phyloP scores from a whole-genome alignment of 2,329 filamentous ascomycete species.

The Coniochaeta sp. region DNA sequence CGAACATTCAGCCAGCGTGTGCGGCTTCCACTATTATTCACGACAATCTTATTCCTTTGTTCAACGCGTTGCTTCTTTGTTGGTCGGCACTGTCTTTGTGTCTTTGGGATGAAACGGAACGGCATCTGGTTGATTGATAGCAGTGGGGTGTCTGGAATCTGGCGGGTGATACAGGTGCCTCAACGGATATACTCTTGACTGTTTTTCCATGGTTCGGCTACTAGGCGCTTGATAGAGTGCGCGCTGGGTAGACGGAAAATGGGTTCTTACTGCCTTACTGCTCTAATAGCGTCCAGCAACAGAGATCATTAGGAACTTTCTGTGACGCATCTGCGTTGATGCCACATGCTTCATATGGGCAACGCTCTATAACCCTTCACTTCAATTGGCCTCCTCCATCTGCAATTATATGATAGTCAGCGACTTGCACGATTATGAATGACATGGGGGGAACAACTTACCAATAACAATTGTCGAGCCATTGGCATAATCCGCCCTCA shows the following conservation, averaged over 20 bases:
- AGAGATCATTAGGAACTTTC: not conserved
- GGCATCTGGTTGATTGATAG: not conserved
- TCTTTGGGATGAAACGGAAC: not conserved
- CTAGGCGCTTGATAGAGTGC: not conserved
- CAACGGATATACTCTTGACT: not conserved
- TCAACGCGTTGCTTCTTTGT: not conserved
- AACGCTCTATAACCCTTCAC: not conserved
- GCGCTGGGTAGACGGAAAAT: not conserved
- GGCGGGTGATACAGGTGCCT: not conserved
- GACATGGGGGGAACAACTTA: not conserved
- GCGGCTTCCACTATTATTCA: not conserved
- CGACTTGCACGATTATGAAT: not conserved
- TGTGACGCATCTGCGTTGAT: not conserved
- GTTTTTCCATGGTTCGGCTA: not conserved
- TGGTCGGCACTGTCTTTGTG: not conserved
- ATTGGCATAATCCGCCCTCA: conserved; percentile 19
- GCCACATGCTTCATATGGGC: not conserved
- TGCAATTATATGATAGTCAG: not conserved
- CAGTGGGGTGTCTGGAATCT: not conserved
- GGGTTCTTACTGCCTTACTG: not conserved
- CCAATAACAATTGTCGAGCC: conserved; percentile 18
- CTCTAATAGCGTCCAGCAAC: not conserved
- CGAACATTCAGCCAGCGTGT: not conserved
- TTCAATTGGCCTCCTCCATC: conserved; percentile 6
- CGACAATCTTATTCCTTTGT: not conserved